Percentiles rank a stretch among this genome's conserved stretches.
Conservation (phyloP, 2,329 filamentous ascomycete species). For the Pestalotiopsis sp. region DNA sequence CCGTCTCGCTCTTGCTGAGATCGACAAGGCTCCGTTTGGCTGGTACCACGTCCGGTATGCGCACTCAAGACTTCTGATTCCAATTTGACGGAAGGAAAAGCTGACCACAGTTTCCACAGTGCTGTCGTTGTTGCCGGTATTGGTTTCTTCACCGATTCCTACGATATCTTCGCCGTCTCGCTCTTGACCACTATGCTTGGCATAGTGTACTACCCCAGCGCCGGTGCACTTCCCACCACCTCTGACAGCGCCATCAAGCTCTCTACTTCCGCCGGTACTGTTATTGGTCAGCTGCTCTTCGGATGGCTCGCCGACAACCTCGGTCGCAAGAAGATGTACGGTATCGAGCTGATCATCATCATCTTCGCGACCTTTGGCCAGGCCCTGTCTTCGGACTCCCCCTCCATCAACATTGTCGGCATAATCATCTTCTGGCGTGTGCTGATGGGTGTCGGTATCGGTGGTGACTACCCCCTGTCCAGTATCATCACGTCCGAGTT, state of each 20-base stretch:
- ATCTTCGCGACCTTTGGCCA: slow-evolving; percentile 79
- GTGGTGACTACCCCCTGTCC: slow-evolving; percentile 80
- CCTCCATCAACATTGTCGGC: slow-evolving; percentile 64
- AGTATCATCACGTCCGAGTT: slow-evolving; percentile 88
- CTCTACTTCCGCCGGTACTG: slow-evolving; percentile 80
- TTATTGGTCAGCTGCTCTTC: slow-evolving; percentile 81
- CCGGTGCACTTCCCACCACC: slow-evolving; percentile 62
- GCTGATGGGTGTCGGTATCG: slow-evolving; percentile 73
- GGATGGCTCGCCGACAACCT: slow-evolving; percentile 77
- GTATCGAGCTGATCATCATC: slow-evolving; percentile 78
- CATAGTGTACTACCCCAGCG: slow-evolving; percentile 70
- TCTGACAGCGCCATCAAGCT: slow-evolving; percentile 86
- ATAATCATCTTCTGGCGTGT: slow-evolving; percentile 82
- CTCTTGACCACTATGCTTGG: slow-evolving; percentile 76
- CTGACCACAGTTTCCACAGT: slow-evolving; percentile 33
- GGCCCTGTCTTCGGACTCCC: slow-evolving; percentile 65
- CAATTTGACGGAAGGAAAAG: not conserved
- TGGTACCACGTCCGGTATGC: slow-evolving; percentile 73
- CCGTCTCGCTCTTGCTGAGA: slow-evolving; percentile 77
- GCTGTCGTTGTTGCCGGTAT: slow-evolving; percentile 79
- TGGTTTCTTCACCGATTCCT: slow-evolving; percentile 88
- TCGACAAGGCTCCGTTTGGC: slow-evolving; percentile 80
- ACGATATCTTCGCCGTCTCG: slow-evolving; percentile 80
- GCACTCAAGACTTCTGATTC: not conserved
- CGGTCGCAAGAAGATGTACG: slow-evolving; percentile 74